These are phyloP conservation scores for Aschersonia sp. DNA, from an alignment of 2,329 filamentous ascomycete genomes.

Conservation along the genomic window DNA sequence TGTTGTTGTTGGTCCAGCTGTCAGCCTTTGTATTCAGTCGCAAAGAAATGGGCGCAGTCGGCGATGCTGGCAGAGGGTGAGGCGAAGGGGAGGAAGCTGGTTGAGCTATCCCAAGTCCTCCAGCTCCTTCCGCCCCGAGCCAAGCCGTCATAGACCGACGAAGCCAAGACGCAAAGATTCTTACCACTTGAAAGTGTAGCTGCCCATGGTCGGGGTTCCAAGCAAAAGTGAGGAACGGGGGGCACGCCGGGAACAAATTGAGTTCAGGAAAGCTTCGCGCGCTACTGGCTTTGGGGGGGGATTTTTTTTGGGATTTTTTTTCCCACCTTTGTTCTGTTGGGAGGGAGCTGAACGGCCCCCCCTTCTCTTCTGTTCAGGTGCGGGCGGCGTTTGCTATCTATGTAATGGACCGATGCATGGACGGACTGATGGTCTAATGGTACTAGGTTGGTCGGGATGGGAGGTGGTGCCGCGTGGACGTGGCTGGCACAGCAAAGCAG, in stretches of 20 bases:
- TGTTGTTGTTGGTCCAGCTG: neutral
- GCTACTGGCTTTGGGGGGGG: neutral
- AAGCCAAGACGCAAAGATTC: constrained; percentile 9
- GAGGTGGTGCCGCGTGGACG: neutral
- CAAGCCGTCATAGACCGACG: constrained; percentile 3
- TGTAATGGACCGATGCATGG: neutral
- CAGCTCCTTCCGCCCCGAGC: neutral
- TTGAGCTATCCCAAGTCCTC: neutral
- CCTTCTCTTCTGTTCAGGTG: too few relatives aligned
- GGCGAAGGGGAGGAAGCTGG: neutral
- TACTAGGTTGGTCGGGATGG: neutral
- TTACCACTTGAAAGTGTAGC: constrained; percentile 58
- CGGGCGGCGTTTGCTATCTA: neutral
- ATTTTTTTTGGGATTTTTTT: neutral
- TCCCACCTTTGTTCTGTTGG: neutral
- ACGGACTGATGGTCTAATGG: neutral
- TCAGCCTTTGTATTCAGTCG: neutral
- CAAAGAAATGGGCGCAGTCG: neutral
- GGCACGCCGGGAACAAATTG: neutral
- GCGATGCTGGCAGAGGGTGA: neutral
- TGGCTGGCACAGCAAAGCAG: neutral
- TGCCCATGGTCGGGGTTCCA: constrained; percentile 37
- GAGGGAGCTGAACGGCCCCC: neutral
- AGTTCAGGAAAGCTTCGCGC: neutral
- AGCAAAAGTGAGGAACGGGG: neutral